Percentiles rank a stretch among this genome's conserved stretches.
phyloP scores from a whole-genome alignment of 805 yeast species.

The Metschnikowia orientalis region DNA sequence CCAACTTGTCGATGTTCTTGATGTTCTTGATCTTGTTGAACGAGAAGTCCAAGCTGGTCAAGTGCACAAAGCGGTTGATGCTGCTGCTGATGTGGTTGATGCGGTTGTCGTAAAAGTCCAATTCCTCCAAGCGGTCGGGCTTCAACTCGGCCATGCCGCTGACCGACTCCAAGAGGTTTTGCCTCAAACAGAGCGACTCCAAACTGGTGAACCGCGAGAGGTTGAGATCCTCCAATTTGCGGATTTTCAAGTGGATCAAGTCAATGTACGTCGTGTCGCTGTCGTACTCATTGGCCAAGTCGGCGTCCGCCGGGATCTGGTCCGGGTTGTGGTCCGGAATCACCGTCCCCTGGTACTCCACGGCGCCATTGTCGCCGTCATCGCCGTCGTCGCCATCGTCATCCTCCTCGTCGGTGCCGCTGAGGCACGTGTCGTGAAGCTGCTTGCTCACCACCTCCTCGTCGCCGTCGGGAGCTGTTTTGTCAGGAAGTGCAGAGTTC shows the following conservation, averaged over 20 bases:
- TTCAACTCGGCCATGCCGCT: slow-evolving; percentile 56
- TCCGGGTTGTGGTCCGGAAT: slow-evolving; percentile 47
- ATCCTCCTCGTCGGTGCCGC: slow-evolving; percentile 22
- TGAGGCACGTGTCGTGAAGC: slow-evolving; percentile 8
- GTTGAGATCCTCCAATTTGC: slow-evolving; percentile 56
- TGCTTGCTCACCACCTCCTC: slow-evolving; percentile 2
- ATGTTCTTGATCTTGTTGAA: slow-evolving; percentile 87
- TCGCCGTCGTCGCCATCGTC: slow-evolving; percentile 20
- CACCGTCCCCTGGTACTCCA: slow-evolving; percentile 41
- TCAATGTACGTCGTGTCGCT: slow-evolving; percentile 60
- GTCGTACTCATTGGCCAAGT: slow-evolving; percentile 53
- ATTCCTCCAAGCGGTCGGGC: slow-evolving; percentile 56
- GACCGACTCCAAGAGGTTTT: slow-evolving; percentile 73
- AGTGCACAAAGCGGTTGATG: slow-evolving; percentile 52
- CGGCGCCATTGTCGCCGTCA: slow-evolving; percentile 33
- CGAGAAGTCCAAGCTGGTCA: slow-evolving; percentile 70
- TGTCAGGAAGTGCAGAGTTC: background rate
- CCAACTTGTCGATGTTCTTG: slow-evolving; percentile 65
- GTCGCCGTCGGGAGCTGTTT: background rate
- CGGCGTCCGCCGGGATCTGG: slow-evolving; percentile 62
- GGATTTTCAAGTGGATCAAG: slow-evolving; percentile 65
- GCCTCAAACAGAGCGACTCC: slow-evolving; percentile 68
- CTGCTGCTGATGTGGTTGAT: slow-evolving; percentile 79
- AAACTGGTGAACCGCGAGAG: slow-evolving; percentile 54
- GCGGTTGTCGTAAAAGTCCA: slow-evolving; percentile 90